Evolutionary conservation across 805 yeast genomes (phyloP).

Genomic region (Hanseniaspora nectarophila): DNA sequence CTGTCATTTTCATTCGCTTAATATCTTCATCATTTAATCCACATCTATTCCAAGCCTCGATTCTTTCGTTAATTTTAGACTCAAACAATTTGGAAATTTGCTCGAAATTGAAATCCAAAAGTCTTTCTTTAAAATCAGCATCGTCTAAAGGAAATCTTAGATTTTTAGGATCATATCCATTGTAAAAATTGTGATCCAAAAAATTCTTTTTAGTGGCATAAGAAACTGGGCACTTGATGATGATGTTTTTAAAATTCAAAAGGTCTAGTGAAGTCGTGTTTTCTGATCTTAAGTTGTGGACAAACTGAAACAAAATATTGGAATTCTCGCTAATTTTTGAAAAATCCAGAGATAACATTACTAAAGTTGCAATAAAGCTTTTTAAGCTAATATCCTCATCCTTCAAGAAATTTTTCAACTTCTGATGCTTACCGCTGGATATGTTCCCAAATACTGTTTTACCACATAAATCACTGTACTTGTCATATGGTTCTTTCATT

Average conservation of each 20-base stretch:
- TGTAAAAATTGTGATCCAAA: constrained; percentile 16
- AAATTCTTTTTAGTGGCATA: constrained; percentile 20
- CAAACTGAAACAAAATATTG: constrained; percentile 21
- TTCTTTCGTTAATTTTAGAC: constrained; percentile 16
- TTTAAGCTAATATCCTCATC: constrained; percentile 21
- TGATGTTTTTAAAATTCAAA: constrained; percentile 22
- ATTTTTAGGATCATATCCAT: constrained; percentile 20
- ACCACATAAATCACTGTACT: constrained; percentile 22
- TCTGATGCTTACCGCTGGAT: constrained; percentile 16
- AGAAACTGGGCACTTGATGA: constrained; percentile 23
- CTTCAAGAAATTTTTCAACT: constrained; percentile 17
- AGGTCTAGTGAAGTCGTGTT: constrained; percentile 18
- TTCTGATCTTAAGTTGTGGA: constrained; percentile 20
- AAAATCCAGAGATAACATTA: constrained; percentile 24
- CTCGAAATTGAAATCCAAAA: constrained; percentile 23
- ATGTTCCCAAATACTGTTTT: constrained; percentile 24
- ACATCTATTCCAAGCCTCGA: constrained; percentile 20
- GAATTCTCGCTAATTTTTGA: constrained; percentile 14
- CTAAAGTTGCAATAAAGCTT: constrained; percentile 23
- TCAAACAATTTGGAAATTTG: constrained; percentile 20
- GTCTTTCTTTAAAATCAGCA: constrained; percentile 19
- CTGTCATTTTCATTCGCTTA: constrained; percentile 22
- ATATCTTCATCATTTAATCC: constrained; percentile 25
- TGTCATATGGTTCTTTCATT: constrained; percentile 2
- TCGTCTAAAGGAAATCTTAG: constrained; percentile 15